phyloP scores from a whole-genome alignment of 2,329 filamentous ascomycete species.

The Ophiostoma sp. region DNA sequence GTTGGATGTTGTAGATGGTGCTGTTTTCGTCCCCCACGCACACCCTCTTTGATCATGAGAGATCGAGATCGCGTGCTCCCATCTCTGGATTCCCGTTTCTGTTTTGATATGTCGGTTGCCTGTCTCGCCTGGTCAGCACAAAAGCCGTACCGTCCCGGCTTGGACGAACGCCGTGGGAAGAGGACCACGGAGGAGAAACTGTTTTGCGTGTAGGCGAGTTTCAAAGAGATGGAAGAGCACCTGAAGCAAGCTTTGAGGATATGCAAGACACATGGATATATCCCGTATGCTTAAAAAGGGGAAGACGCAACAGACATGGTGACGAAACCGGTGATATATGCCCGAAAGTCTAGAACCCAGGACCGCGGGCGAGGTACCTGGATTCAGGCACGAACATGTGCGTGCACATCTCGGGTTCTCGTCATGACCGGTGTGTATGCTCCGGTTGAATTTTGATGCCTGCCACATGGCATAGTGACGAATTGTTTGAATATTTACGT shows the following conservation, averaged over 20 bases:
- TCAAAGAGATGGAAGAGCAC: neutral
- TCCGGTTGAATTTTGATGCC: neutral
- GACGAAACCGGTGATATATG: neutral
- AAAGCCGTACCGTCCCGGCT: neutral
- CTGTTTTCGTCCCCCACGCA: neutral
- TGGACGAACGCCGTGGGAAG: neutral
- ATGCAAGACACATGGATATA: neutral
- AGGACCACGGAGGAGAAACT: too few relatives aligned
- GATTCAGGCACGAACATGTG: neutral
- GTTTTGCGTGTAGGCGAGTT: neutral
- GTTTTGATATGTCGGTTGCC: neutral
- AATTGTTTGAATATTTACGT: neutral
- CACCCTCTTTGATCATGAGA: neutral
- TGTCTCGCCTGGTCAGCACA: neutral
- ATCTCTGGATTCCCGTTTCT: neutral
- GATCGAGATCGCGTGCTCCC: neutral
- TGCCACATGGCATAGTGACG: neutral
- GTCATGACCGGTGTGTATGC: neutral
- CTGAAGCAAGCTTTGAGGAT: neutral
- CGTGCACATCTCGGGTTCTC: neutral
- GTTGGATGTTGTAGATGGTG: neutral
- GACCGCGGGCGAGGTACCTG: neutral
- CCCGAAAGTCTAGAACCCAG: slow-evolving; percentile 4
- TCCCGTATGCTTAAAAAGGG: neutral
- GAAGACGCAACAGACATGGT: neutral